Percentiles rank a stretch among this genome's conserved stretches.
Conservation (phyloP, 129 eudicot genomes). For the Flaveria sonorensis region DNA sequence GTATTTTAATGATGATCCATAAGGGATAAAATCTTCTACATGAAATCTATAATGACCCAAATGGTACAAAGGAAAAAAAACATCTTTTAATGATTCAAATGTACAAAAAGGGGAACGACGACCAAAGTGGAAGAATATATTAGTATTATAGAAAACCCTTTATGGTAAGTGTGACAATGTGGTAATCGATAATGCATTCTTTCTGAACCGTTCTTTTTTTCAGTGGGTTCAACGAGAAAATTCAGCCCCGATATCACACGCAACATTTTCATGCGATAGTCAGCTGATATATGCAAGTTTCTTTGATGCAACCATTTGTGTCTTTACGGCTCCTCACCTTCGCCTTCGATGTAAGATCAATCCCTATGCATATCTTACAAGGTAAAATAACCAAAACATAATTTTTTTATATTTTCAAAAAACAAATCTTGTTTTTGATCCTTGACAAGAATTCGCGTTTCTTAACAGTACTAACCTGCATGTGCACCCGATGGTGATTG, state of each 20-base stretch:
- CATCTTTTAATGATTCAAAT: neutral
- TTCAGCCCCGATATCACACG: conserved; percentile 78
- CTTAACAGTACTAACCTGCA: conserved; percentile 51
- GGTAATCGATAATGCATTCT: neutral
- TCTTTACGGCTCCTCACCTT: conserved; percentile 71
- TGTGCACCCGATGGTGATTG: conserved; percentile 80
- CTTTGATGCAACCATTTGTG: conserved; percentile 69
- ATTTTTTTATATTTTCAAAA: neutral
- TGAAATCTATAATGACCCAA: neutral
- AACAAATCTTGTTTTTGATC: too few species aligned
- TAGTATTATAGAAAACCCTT: neutral
- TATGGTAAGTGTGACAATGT: neutral
- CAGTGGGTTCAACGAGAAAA: conserved; percentile 86
- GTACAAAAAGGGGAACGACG: neutral
- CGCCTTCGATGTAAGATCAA: conserved; percentile 72
- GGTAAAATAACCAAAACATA: conserved; percentile 14
- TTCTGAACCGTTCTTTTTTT: neutral
- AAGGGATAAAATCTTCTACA: neutral
- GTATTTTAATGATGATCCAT: neutral
- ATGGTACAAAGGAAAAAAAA: neutral
- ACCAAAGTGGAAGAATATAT: neutral
- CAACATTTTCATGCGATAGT: conserved; percentile 90
- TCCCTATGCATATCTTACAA: conserved; percentile 68
- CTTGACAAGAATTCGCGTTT: neutral
- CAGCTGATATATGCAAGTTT: conserved; percentile 86